A percentile compares a stretch with the other conserved stretches of the same genome.
phyloP scores from a whole-genome alignment of 2,329 filamentous ascomycete species.

The Mycosphaerella sp. region DNA sequence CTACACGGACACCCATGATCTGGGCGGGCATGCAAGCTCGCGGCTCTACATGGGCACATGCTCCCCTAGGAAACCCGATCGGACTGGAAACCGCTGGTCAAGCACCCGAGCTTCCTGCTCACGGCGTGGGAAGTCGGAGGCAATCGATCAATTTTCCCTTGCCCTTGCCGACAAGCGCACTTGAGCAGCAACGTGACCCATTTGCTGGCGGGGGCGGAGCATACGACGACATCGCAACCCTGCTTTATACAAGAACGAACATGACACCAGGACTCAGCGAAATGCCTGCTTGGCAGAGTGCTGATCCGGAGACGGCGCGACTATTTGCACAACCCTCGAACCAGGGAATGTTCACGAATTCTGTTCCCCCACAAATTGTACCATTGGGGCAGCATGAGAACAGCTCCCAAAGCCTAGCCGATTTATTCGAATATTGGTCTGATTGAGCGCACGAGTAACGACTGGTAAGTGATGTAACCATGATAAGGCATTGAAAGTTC shows the following conservation, averaged over 20 bases:
- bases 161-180: neutral
- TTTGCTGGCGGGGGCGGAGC: constrained; percentile 6
- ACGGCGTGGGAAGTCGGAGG: constrained; percentile 6
- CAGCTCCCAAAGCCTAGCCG: neutral
- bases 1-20: neutral
- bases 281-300: constrained; percentile 3
- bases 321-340: neutral
- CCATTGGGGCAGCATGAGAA: neutral
- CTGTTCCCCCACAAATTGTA: neutral
- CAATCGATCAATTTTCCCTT: constrained; percentile 10
- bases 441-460: neutral
- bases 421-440: neutral
- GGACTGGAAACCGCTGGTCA: neutral
- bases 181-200: constrained; percentile 6
- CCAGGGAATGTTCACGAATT: too few relatives aligned
- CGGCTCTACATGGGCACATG: neutral
- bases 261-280: constrained; percentile 2
- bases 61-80: neutral
- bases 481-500: too few relatives aligned
- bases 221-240: constrained; percentile 10
- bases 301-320: neutral
- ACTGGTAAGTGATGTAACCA: too few relatives aligned
- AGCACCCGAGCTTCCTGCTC: neutral
- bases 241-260: constrained; percentile 4
- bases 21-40: neutral